These are phyloP conservation scores for Globisporangium cederbergense DNA, from an alignment of 352 stramenopile genomes.

Conservation along the genomic window DNA sequence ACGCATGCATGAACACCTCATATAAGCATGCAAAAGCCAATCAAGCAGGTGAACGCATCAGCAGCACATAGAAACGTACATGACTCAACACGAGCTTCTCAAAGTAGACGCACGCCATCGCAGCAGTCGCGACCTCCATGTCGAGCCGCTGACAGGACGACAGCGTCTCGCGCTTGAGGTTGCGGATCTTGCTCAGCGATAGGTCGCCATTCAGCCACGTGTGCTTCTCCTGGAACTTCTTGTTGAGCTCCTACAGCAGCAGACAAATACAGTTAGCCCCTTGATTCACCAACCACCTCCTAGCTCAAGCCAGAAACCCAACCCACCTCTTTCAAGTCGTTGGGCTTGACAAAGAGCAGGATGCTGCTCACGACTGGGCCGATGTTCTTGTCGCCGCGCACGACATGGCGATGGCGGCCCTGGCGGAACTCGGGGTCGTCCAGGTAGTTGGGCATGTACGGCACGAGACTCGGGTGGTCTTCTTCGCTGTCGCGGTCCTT, in stretches of 20 bases:
- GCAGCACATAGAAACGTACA: conserved; percentile 25
- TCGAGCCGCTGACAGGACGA: conserved; percentile 68
- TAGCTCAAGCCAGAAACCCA: neutral
- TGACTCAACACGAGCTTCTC: conserved; percentile 94
- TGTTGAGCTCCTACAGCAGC: conserved; percentile 87
- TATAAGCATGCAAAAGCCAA: neutral
- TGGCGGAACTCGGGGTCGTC: conserved; percentile 84
- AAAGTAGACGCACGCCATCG: conserved; percentile 96
- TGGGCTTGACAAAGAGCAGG: conserved; percentile 94
- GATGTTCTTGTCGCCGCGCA: conserved; percentile 85
- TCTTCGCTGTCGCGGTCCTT: conserved; percentile 73
- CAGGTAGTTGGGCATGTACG: conserved; percentile 77
- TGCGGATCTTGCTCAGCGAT: conserved; percentile 96
- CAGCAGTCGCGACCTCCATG: conserved; percentile 93
- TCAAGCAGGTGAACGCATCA: neutral
- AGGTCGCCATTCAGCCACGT: conserved; percentile 88
- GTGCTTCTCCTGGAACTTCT: conserved; percentile 95
- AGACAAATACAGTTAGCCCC: neutral
- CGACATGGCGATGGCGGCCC: conserved; percentile 75
- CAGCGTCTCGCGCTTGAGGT: conserved; percentile 90
- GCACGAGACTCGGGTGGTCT: conserved; percentile 45
- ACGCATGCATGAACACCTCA: conserved; percentile 26
- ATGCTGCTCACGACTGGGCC: conserved; percentile 93
- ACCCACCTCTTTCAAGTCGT: conserved; percentile 89
- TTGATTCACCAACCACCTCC: neutral